Conservation (phyloP, 768 basidiomycete genomes). For the Calocera viscosa region DNA sequence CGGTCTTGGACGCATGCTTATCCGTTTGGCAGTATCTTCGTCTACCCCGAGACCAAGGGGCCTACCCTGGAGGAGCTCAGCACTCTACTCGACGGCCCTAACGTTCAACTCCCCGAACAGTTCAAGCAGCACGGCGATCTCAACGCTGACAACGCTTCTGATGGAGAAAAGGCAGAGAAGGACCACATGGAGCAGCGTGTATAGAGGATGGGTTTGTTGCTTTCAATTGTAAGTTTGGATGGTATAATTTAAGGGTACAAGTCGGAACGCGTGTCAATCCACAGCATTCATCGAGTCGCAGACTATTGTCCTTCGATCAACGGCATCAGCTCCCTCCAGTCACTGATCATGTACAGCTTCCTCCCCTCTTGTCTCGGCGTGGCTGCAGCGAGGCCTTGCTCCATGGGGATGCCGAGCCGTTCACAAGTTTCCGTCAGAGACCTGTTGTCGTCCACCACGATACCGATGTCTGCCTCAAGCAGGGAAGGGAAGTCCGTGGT, state of each 20-base stretch:
- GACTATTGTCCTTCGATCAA: not conserved
- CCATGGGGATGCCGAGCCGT: not conserved
- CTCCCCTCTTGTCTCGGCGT: not conserved
- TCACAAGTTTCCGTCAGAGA: not conserved
- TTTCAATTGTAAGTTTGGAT: not conserved
- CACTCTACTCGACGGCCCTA: not conserved
- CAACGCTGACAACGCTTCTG: not conserved
- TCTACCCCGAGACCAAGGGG: not conserved
- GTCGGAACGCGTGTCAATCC: too few relatives aligned
- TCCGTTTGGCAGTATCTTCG: not conserved
- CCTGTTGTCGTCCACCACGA: not conserved
- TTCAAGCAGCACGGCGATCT: not conserved
- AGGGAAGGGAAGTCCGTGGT: not conserved
- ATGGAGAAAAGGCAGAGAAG: not conserved
- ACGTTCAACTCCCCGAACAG: not conserved
- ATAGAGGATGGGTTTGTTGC: not conserved
- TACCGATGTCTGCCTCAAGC: not conserved
- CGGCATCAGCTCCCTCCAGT: not conserved
- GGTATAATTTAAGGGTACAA: not conserved
- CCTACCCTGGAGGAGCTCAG: not conserved
- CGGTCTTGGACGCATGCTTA: not conserved
- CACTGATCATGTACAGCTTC: not conserved
- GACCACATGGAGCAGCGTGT: not conserved
- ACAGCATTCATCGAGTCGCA: not conserved
- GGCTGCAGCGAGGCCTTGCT: not conserved